Percentiles rank a stretch among this genome's conserved stretches.
Evolutionary conservation across 2,329 filamentous ascomycete genomes (phyloP).

Genomic region (Ceratocystis lukuohia): DNA sequence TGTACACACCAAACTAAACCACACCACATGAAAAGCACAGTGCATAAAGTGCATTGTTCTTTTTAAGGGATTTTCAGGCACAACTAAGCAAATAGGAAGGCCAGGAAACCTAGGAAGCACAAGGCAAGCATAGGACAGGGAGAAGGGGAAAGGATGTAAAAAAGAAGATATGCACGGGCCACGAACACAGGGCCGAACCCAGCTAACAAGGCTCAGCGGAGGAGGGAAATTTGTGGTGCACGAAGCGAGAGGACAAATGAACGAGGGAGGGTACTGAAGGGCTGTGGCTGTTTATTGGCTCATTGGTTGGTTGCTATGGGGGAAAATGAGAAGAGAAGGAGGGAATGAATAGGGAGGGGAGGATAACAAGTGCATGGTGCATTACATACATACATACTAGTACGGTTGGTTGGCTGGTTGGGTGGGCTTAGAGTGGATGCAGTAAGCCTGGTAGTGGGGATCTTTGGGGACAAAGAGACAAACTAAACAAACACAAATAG

Average conservation of each 20-base stretch:
- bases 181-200: neutral
- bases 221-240: slow-evolving; percentile 5
- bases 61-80: neutral
- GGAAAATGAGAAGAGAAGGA: neutral
- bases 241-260: neutral
- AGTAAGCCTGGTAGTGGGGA: neutral
- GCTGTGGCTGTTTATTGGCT: neutral
- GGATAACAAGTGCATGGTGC: neutral
- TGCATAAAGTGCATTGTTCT: neutral
- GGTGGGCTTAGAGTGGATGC: neutral
- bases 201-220: neutral
- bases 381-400: too few relatives aligned
- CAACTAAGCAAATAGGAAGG: neutral
- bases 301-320: slow-evolving; percentile 2
- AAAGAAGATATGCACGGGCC: neutral
- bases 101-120: neutral
- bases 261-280: neutral
- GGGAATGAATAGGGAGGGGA: neutral
- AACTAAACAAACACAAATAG: too few relatives aligned
- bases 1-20: too few relatives aligned
- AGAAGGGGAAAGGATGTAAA: neutral
- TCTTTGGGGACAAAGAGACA: neutral
- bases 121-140: neutral
- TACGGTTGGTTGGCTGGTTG: neutral
- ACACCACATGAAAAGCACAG: neutral